Evolutionary conservation across 2,329 filamentous ascomycete genomes (phyloP), one percentile per base, ranked within the genome.

Genomic region (Aspergillus calidoustus): DNA sequence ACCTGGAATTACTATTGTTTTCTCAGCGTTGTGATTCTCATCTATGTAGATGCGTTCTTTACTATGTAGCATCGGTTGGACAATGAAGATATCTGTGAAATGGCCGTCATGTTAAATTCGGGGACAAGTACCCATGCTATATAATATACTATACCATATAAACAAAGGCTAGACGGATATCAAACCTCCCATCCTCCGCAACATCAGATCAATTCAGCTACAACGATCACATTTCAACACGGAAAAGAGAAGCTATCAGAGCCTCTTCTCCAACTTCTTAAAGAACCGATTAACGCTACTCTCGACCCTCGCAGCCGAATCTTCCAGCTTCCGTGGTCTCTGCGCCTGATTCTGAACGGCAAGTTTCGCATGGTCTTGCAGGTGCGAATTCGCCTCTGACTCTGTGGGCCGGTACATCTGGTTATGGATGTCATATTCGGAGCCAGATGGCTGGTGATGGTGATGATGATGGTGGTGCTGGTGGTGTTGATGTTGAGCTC

Each of bases 391-490:
- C 13, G 74, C 74, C 63, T 83, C 80, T 17, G 71, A 71, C 56
- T 81, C 77, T 0, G 80, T 81, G 1, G 81, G 81, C 53, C 77
- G 70, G 60, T 82, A 83, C 15, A 82, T 67, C 63, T 82, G 81
- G 46, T 68, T 76, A 66, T 83, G 81, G 9, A 82, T 69, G 62
- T 79, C 76, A 60, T 81, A 82, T 43, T 76, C 75, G 15, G 66
- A 74, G 62, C 56, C 62, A 47, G 64, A 64, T 19, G 52, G n/a
- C 61, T 62, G 54, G 64, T 52, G 22, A 34, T 25, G 52, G 55
- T 66, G 64, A 25, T 65, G 28, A 25, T 22, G 28, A 13, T 22
- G 28, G 13, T 49, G 31, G 23, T 50, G 46, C 17, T 41, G 55
- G 25, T 46, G 23, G 7, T 46, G 38, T 60, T 49, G 63, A 64